Evolutionary conservation across 306 rosid genomes (phyloP).

Genomic region (Vigna radiata): DNA sequence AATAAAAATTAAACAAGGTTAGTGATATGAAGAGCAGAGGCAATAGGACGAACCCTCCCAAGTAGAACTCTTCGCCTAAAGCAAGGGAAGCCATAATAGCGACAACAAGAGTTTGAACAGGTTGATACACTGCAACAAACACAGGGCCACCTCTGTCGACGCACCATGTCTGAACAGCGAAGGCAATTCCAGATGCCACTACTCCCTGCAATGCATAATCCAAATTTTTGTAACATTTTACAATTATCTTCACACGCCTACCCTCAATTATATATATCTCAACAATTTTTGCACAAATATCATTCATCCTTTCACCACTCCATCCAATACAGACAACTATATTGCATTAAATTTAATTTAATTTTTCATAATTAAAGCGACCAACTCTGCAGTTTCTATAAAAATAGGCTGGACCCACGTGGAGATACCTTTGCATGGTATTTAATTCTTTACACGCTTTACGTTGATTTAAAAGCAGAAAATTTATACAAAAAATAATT

Average conservation of each 20-base stretch:
- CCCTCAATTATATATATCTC: conserved; percentile 38
- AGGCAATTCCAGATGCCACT: conserved; percentile 97
- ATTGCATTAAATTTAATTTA: not conserved
- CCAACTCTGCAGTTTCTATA: not conserved
- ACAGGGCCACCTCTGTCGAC: conserved; percentile 99
- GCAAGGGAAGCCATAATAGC: conserved; percentile 97
- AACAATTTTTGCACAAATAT: conserved; percentile 47
- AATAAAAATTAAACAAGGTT: not conserved
- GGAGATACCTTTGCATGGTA: not conserved
- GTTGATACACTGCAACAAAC: conserved; percentile 96
- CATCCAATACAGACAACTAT: conserved; percentile 29
- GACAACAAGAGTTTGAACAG: conserved; percentile 97
- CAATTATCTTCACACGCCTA: not conserved
- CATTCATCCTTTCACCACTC: conserved; percentile 32
- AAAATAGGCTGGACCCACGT: not conserved
- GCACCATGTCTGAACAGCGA: conserved; percentile 99
- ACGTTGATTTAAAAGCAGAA: not conserved
- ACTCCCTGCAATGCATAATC: conserved; percentile 70
- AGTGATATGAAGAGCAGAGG: not conserved
- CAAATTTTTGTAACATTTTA: not conserved
- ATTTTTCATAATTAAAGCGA: not conserved
- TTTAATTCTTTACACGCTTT: not conserved
- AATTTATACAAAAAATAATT: not conserved
- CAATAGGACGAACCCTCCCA: conserved; percentile 74
- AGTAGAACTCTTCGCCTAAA: conserved; percentile 91